Base-by-base conservation (phyloP, 208 protist species). In the Crithidia sp. region DNA sequence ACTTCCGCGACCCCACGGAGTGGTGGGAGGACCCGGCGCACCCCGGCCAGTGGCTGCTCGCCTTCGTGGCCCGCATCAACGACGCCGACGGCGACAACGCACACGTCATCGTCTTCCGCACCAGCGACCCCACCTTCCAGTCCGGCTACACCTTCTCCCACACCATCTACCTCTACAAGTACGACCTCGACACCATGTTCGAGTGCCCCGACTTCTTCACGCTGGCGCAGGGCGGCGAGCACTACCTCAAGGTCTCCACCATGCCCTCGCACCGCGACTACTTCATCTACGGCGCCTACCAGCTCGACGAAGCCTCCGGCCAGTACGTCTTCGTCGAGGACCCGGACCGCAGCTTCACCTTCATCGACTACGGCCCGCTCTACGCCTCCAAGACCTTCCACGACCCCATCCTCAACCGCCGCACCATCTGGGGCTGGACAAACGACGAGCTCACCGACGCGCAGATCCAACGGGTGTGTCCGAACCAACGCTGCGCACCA, bases 1-100 rank as follows among this genome's bases (percentile, higher is more conserved):
- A 82, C 74, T 81, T 85, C 69, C 72, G 79, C 64, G 83, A 83
- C 60, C 79, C 79, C 13, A 84, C 79, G 37, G 76, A 79, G 75
- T 84, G 71, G 72, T 85, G 74, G 79, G 17, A 40, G 16, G 76
- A 83, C 64, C 83, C 78, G 9, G 71, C 64, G 40, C 61, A 79
- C 53, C 60, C 28, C 28, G 28, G 28, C 28, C 28, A 28, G 28
- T 28, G 28, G 28, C 28, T 28, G 28, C 28, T 28, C 28, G 28
- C 28, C 28, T 28, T 28, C 28, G 28, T 49, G 7, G 71, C 76
- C 3, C 73, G 82, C 79, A 64, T 85, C 64, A 73, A 64, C 13
- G 60, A 83, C 67, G 49, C 0, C 49, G 53, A 65, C 37, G 76
- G 71, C 53, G 66, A 78, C 68, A 78, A 77, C 69, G 69, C 75